phyloP scores from a whole-genome alignment of 768 basidiomycete species.

The Glaciozyma martinii region DNA sequence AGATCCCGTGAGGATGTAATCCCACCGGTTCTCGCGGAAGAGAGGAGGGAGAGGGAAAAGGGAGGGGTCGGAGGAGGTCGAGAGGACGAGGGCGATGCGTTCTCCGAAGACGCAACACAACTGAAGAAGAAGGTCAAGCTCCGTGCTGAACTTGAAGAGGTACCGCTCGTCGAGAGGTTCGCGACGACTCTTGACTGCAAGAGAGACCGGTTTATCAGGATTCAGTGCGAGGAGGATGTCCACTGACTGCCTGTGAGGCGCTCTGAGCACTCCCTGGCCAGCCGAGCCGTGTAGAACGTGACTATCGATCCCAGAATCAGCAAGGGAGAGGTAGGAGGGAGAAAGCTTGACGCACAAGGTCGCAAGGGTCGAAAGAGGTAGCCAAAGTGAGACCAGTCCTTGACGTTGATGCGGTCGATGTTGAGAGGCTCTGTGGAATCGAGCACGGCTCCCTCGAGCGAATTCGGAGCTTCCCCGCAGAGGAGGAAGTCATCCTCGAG shows the following conservation, averaged over 20 bases:
- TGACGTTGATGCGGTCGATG: slow-evolving; percentile 10
- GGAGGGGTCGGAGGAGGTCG: slow-evolving; percentile 15
- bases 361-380: slow-evolving; percentile 27
- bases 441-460: slow-evolving; percentile 23
- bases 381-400: slow-evolving; percentile 22
- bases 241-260: slow-evolving; percentile 25
- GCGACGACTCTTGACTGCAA: slow-evolving; percentile 14
- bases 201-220: too few relatives aligned
- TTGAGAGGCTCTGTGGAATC: slow-evolving; percentile 18
- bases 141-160: slow-evolving; percentile 18
- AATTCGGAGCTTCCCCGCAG: slow-evolving; percentile 16
- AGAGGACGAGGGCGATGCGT: slow-evolving; percentile 24
- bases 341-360: slow-evolving; percentile 1
- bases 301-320: not conserved
- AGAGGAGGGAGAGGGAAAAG: slow-evolving; percentile 21
- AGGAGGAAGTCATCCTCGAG: slow-evolving; percentile 22
- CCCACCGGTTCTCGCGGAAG: slow-evolving; percentile 13
- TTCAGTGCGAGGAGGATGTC: not conserved
- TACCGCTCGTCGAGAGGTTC: slow-evolving; percentile 22
- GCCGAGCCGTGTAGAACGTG: slow-evolving; percentile 18
- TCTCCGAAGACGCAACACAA: slow-evolving; percentile 22
- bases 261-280: slow-evolving; percentile 23
- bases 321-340: not conserved
- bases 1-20: slow-evolving; percentile 19
- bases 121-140: slow-evolving; percentile 23